A percentile compares a stretch with the other conserved stretches of the same genome.
Evolutionary conservation across 805 yeast species (phyloP).

Genomic region (Zygosaccharomyces rouxii): DNA sequence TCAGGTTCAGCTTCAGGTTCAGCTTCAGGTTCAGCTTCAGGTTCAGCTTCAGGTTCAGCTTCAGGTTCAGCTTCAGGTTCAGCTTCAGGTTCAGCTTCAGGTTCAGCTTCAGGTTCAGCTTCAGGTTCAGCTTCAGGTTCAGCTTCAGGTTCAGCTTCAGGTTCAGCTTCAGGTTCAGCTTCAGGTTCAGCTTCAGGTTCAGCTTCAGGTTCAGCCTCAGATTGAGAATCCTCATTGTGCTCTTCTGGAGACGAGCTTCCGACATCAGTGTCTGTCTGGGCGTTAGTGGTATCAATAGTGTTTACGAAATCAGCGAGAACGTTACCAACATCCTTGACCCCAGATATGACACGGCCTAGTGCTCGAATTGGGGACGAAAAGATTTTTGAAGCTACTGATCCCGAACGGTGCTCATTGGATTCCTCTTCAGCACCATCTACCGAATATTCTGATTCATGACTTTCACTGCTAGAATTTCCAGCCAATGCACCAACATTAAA

Average conservation of each 20-base stretch:
- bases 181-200: neutral
- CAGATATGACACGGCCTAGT: conserved; percentile 10
- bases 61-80: too few species aligned
- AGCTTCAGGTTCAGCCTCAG: neutral
- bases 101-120: too few species aligned
- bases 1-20: too few species aligned
- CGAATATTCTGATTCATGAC: neutral
- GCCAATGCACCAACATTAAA: neutral
- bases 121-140: too few species aligned
- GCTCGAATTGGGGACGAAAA: conserved; percentile 19
- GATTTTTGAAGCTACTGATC: conserved; percentile 2
- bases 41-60: too few species aligned
- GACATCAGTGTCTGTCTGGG: conserved; percentile 4
- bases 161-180: neutral
- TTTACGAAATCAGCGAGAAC: conserved; percentile 18
- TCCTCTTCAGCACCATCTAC: neutral
- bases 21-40: too few species aligned
- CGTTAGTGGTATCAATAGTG: conserved; percentile 15
- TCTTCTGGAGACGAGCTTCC: neutral
- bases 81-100: too few species aligned
- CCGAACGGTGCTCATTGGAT: neutral
- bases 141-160: neutral
- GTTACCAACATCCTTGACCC: conserved; percentile 16
- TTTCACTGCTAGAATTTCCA: neutral
- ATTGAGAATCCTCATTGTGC: neutral